A percentile compares a stretch with the other conserved stretches of the same genome.
phyloP scores from a whole-genome alignment of 2,329 filamentous ascomycete genomes.

The Aureobasidium sp. region DNA sequence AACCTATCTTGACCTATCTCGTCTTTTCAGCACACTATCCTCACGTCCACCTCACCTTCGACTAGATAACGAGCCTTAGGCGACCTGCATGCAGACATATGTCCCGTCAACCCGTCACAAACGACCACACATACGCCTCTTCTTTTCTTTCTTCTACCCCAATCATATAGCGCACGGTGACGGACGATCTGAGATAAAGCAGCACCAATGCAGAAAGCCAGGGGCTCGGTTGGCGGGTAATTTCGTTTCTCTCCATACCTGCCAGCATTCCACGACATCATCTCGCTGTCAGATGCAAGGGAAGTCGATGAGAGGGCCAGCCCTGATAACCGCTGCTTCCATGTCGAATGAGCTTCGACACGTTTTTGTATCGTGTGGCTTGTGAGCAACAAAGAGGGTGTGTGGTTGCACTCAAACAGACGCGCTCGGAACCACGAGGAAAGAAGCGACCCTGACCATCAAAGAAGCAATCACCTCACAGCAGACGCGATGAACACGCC shows the following conservation, averaged over 20 bases:
- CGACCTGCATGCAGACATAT: not conserved
- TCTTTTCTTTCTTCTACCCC: not conserved
- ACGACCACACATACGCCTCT: not conserved
- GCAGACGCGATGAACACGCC: not conserved
- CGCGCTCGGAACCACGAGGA: not conserved
- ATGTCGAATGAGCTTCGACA: not conserved
- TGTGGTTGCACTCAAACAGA: not conserved
- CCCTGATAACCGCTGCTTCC: not conserved
- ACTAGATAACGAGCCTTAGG: not conserved
- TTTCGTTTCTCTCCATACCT: not conserved
- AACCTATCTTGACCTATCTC: not conserved
- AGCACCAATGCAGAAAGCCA: not conserved
- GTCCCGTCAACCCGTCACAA: not conserved
- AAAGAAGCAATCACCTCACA: not conserved
- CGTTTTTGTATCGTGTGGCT: not conserved
- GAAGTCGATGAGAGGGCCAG: not conserved
- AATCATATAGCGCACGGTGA: not conserved
- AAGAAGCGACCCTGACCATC: not conserved
- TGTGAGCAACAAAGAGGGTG: not conserved
- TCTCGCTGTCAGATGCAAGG: not conserved
- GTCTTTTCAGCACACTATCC: not conserved
- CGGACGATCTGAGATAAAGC: not conserved
- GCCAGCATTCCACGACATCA: not conserved
- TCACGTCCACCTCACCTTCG: not conserved
- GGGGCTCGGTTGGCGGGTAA: constrained; percentile 8